Base-by-base conservation (phyloP, 345 rosid species). In the Eucalyptus urophylla region DNA sequence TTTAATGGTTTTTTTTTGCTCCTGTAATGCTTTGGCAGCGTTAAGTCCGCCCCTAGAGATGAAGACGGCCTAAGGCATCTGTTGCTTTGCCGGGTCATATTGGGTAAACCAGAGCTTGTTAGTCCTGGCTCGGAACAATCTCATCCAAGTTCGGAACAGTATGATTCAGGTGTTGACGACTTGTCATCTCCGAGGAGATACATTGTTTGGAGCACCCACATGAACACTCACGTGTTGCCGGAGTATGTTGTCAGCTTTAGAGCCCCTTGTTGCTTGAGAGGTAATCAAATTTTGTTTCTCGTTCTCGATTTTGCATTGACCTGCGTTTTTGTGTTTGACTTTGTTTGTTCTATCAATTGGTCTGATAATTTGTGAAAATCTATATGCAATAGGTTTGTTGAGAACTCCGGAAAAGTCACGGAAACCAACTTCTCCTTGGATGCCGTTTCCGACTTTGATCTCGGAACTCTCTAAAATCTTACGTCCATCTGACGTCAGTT, bases 371-470 rank as follows among this genome's bases (percentile, higher is more conserved):
- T 85, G 87, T 92, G 49, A 40, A 49, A 51, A 11, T n/a, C 85
- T 40, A 76, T 37, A 40, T 90, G 86, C 83, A 90, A 89, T 91
- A 95, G 96, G 92, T 11, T 86, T 91, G 27, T n/a, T 88, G 44
- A 87, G 72, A 85, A 86, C 53, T 86, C 90, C 89, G 87, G 94
- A 90, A 29, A 60, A 90, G 8, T n/a, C 87, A 83, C 94, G 91
- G 87, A 91, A 49, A 62, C 94, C 96, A 81, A 95, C 92, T 89
- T 97, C 99, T 5, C 98, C 99, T 21, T 97, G 98, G 98, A 94
- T 97, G 95, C 94, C 98, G 14, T 95, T 97, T 92, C 94, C 98
- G 50, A 91, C 91, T 88, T 92, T 97, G 81, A 94, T 97, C 86
- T 91, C 96, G 15, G 92, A 93, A 49, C 94, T 97, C 13, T 93